Conservation (phyloP, 768 basidiomycete species). For the Macrocybe gigantea region DNA sequence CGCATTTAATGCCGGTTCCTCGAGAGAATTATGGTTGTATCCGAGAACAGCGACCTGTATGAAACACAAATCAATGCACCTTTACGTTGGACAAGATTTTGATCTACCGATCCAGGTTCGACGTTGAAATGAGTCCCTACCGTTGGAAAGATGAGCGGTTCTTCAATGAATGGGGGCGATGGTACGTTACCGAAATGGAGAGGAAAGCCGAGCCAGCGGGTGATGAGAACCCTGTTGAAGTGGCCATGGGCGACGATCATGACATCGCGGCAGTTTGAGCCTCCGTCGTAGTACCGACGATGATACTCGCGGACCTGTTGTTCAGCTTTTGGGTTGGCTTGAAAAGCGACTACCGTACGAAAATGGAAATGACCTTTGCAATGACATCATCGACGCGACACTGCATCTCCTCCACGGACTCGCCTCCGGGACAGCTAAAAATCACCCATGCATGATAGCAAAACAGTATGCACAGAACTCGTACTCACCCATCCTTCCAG, state of each 20-base stretch:
- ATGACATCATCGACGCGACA: slow-evolving; percentile 75
- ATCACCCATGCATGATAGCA: slow-evolving; percentile 4
- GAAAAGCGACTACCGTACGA: background rate
- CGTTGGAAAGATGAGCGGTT: background rate
- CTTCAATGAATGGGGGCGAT: background rate
- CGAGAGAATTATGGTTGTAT: slow-evolving; percentile 77
- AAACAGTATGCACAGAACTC: no score
- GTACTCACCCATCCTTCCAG: slow-evolving; percentile 72
- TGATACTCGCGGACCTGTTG: slow-evolving; percentile 69
- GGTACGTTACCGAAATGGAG: slow-evolving; percentile 30
- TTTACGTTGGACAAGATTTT: background rate
- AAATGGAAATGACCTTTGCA: slow-evolving; percentile 41
- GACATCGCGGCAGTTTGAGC: slow-evolving; percentile 65
- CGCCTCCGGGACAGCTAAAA: slow-evolving; percentile 79
- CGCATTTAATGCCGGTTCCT: slow-evolving; percentile 72
- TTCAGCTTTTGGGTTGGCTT: background rate
- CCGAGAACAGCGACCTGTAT: slow-evolving; percentile 69
- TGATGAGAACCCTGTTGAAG: slow-evolving; percentile 69
- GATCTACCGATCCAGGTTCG: slow-evolving; percentile 73
- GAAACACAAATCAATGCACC: slow-evolving; percentile 1
- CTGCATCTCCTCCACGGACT: slow-evolving; percentile 77
- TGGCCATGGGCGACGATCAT: slow-evolving; percentile 90
- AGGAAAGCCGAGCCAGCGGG: slow-evolving; percentile 77
- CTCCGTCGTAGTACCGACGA: slow-evolving; percentile 61
- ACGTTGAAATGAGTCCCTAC: slow-evolving; percentile 75